Evolutionary conservation across 106 monocot genomes (phyloP).

Genomic region (Vanilla planifolia): DNA sequence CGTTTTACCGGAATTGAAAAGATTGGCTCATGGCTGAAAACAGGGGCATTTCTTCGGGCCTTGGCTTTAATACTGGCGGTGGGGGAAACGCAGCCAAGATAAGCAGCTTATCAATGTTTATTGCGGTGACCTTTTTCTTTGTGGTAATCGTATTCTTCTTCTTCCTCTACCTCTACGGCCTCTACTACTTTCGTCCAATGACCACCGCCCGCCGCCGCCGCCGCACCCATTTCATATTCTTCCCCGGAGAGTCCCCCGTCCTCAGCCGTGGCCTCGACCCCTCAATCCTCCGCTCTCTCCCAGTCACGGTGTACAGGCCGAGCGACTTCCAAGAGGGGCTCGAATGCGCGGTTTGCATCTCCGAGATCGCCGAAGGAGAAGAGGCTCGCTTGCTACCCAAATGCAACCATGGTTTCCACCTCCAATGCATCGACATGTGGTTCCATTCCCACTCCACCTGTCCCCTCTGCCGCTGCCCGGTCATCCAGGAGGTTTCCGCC

Average conservation of each 20-base stretch:
- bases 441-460: conserved; percentile 49
- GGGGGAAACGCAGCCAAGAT: conserved; percentile 8
- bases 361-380: conserved; percentile 26
- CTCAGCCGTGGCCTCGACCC: conserved; percentile 16
- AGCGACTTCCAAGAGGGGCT: conserved; percentile 17
- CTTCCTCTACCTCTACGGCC: conserved; percentile 51
- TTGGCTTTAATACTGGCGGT: background rate
- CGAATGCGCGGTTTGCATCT: conserved; percentile 35
- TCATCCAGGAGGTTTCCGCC: background rate
- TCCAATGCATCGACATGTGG: conserved; percentile 65
- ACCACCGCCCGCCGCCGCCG: conserved; percentile 2
- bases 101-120: conserved; percentile 29
- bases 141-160: conserved; percentile 38
- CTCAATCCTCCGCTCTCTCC: conserved; percentile 13
- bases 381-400: conserved; percentile 37
- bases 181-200: conserved; percentile 17
- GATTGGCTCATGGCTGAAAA: background rate
- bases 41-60: background rate
- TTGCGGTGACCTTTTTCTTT: conserved; percentile 34
- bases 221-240: conserved; percentile 8
- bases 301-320: conserved; percentile 7
- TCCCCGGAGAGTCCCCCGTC: background rate
- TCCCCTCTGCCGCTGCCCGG: conserved; percentile 44
- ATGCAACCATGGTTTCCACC: conserved; percentile 58
- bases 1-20: no score